phyloP scores from a whole-genome alignment of 208 protist species.

The Angomonas ambiguus region DNA sequence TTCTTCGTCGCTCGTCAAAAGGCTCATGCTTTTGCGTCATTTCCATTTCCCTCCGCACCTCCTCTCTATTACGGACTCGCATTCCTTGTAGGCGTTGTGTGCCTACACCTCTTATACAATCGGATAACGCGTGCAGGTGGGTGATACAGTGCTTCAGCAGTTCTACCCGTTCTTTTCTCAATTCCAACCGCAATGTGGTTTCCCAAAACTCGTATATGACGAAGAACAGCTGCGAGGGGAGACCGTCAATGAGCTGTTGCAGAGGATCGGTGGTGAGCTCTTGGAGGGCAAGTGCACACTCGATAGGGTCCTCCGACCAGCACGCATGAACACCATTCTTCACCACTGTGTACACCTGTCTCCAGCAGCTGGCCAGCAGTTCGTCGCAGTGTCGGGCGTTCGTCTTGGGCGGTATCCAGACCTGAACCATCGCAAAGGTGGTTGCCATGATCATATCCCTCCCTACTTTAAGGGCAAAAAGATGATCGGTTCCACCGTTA shows the following conservation, averaged over 20 bases:
- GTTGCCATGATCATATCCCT: slow-evolving; percentile 32
- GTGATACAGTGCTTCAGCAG: slow-evolving; percentile 19
- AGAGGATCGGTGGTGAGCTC: slow-evolving; percentile 22
- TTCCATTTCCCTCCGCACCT: background rate
- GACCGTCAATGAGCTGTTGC: slow-evolving; percentile 14
- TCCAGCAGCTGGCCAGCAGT: slow-evolving; percentile 15
- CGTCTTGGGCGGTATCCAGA: slow-evolving; percentile 21
- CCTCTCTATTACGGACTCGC: background rate
- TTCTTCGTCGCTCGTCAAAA: too few species aligned
- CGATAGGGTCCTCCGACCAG: slow-evolving; percentile 33
- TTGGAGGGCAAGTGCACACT: slow-evolving; percentile 17
- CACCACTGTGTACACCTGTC: slow-evolving; percentile 15
- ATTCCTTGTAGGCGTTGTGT: background rate
- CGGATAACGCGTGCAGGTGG: slow-evolving; percentile 25
- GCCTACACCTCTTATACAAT: slow-evolving; percentile 14
- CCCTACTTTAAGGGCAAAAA: slow-evolving; percentile 23
- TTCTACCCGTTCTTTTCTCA: slow-evolving; percentile 30
- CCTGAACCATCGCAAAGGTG: slow-evolving; percentile 25
- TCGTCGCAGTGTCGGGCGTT: slow-evolving; percentile 23
- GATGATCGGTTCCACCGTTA: background rate
- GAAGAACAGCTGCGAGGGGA: slow-evolving; percentile 18
- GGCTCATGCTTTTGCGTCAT: background rate
- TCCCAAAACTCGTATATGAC: slow-evolving; percentile 33
- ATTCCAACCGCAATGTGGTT: slow-evolving; percentile 27
- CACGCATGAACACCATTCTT: slow-evolving; percentile 16